Conservation (phyloP, 2,329 filamentous ascomycete genomes). For the Verticillium albo-atrum region DNA sequence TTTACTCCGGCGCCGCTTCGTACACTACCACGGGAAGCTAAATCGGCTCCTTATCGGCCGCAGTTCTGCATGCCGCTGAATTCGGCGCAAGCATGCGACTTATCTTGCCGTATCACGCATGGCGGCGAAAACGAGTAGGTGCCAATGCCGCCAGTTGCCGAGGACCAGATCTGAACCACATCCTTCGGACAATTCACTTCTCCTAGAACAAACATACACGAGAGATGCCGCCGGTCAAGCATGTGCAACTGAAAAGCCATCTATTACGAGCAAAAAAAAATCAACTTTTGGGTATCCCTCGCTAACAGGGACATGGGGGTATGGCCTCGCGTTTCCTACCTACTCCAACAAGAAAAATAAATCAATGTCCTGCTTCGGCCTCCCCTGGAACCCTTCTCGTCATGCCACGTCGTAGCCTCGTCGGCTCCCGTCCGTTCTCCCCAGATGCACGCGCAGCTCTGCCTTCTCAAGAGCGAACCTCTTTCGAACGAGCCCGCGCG, state of each 20-base stretch:
- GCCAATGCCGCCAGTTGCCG: neutral
- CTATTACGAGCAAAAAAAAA: neutral
- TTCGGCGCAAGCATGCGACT: neutral
- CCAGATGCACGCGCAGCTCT: neutral
- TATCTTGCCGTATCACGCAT: neutral
- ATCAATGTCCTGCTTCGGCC: neutral
- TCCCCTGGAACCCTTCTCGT: neutral
- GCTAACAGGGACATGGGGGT: conserved; percentile 2
- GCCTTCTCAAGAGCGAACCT: neutral
- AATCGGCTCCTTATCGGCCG: neutral
- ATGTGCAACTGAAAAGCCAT: neutral
- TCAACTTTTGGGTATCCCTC: conserved; percentile 12
- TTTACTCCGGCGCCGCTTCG: neutral
- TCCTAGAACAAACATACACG: neutral
- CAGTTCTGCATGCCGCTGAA: neutral
- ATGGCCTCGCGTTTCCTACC: conserved; percentile 2
- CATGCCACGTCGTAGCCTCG: neutral
- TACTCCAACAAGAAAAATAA: conserved; percentile 5
- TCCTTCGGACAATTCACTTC: too few species aligned
- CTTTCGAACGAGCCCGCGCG: neutral
- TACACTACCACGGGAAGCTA: neutral
- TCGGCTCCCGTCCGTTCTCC: neutral
- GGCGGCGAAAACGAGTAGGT: neutral
- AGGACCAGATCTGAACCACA: neutral
- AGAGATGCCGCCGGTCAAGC: too few species aligned